A percentile compares a stretch with the other conserved stretches of the same genome.
Evolutionary conservation across 2,329 filamentous ascomycete species (phyloP).

Genomic region (Rhytidhysteron rufulum): DNA sequence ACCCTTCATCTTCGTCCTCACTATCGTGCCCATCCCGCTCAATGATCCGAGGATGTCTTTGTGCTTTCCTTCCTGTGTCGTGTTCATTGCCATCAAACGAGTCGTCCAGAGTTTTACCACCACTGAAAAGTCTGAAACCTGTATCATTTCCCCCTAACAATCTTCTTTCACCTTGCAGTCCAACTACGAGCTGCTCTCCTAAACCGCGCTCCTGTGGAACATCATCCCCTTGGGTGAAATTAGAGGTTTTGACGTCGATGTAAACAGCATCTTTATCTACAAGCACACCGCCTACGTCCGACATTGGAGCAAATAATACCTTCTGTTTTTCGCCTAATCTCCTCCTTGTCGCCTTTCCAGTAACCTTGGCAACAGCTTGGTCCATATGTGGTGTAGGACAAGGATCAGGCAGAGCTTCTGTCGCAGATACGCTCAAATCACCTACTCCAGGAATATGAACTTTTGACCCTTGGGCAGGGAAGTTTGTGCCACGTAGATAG

Average conservation of each 20-base stretch:
- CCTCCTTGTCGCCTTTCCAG: slow-evolving; percentile 75
- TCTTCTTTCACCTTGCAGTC: slow-evolving; percentile 76
- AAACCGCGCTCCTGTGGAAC: slow-evolving; percentile 73
- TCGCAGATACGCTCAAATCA: slow-evolving; percentile 76
- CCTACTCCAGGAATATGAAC: slow-evolving; percentile 92
- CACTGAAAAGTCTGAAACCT: slow-evolving; percentile 81
- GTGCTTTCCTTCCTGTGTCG: slow-evolving; percentile 55
- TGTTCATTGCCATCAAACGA: slow-evolving; percentile 51
- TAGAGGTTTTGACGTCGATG: slow-evolving; percentile 68
- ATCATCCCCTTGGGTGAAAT: slow-evolving; percentile 63
- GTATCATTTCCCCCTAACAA: slow-evolving; percentile 78
- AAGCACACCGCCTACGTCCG: slow-evolving; percentile 90
- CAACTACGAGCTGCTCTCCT: slow-evolving; percentile 91
- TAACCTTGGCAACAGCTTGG: slow-evolving; percentile 77
- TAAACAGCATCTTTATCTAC: slow-evolving; percentile 98
- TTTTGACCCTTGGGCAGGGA: slow-evolving; percentile 76
- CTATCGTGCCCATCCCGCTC: slow-evolving; percentile 46
- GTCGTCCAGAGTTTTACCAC: slow-evolving; percentile 64
- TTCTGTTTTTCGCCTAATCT: slow-evolving; percentile 95
- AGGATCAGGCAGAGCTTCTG: slow-evolving; percentile 87
- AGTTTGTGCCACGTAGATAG: slow-evolving; percentile 92
- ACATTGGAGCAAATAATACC: slow-evolving; percentile 94
- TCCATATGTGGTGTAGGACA: slow-evolving; percentile 92
- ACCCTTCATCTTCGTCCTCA: slow-evolving; percentile 51
- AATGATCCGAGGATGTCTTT: slow-evolving; percentile 48